phyloP scores from a whole-genome alignment of 2,329 filamentous ascomycete genomes.

The Didymella exigua region DNA sequence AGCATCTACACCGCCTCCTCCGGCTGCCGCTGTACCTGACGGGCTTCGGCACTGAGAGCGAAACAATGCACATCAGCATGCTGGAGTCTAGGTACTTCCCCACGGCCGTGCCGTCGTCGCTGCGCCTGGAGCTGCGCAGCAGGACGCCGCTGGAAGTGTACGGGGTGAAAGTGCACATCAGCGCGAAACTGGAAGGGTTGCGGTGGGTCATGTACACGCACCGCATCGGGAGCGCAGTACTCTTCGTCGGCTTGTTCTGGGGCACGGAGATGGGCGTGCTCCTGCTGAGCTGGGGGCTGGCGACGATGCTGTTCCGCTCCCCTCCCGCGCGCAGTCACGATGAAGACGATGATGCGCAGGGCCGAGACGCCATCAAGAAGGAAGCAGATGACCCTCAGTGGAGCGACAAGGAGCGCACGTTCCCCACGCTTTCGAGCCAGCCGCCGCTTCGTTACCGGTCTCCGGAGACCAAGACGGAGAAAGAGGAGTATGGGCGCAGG shows the following conservation, averaged over 20 bases:
- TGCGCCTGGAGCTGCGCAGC: slow-evolving; percentile 72
- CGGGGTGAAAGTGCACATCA: slow-evolving; percentile 68
- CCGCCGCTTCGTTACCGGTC: slow-evolving; percentile 49
- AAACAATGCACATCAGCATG: slow-evolving; percentile 69
- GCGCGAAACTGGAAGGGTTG: slow-evolving; percentile 76
- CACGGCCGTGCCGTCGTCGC: slow-evolving; percentile 58
- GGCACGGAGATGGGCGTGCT: slow-evolving; percentile 71
- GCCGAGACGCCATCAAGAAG: slow-evolving; percentile 12
- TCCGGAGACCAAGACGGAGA: slow-evolving; percentile 23
- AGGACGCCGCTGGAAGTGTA: slow-evolving; percentile 78
- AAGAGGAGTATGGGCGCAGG: slow-evolving; percentile 20
- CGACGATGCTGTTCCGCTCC: slow-evolving; percentile 52
- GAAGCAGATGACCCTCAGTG: slow-evolving; percentile 12
- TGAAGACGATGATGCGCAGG: not conserved
- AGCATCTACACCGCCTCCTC: slow-evolving; percentile 33
- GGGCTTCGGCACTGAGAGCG: slow-evolving; percentile 67
- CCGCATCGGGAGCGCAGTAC: slow-evolving; percentile 69
- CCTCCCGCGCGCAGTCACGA: not conserved
- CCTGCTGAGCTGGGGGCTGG: slow-evolving; percentile 65
- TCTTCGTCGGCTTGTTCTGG: slow-evolving; percentile 79
- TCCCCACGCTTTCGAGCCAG: slow-evolving; percentile 55
- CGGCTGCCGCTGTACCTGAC: slow-evolving; percentile 71
- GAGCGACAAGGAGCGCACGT: slow-evolving; percentile 57
- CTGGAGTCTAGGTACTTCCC: slow-evolving; percentile 74
- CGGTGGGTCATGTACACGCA: slow-evolving; percentile 82